Conservation (phyloP, 768 basidiomycete genomes). For the Auricularia sp. region DNA sequence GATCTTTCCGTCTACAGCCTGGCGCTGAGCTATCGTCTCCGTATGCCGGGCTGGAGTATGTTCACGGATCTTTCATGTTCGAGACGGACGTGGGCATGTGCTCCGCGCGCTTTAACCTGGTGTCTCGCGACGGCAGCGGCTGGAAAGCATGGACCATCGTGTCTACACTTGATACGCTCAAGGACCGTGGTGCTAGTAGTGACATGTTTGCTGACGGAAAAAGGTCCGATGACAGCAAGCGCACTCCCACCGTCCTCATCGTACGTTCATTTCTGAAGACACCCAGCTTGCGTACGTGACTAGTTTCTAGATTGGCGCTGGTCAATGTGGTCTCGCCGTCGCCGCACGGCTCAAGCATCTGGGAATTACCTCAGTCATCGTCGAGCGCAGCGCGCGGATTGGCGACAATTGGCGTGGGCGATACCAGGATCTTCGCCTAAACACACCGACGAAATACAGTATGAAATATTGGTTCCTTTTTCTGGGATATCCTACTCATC, state of each 20-base stretch:
- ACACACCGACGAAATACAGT: neutral
- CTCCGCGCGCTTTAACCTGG: neutral
- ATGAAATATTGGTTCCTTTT: neutral
- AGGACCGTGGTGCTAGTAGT: neutral
- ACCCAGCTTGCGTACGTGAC: too few species aligned
- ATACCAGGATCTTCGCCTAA: neutral
- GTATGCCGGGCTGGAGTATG: neutral
- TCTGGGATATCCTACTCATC: neutral
- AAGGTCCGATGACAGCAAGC: neutral
- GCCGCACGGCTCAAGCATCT: neutral
- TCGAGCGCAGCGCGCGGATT: neutral
- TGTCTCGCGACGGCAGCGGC: neutral
- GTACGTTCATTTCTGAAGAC: neutral
- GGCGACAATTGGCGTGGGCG: neutral
- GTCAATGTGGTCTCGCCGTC: neutral
- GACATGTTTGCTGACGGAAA: neutral
- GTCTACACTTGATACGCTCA: neutral
- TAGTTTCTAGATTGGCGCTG: neutral
- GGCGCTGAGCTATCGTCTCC: neutral
- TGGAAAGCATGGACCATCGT: neutral
- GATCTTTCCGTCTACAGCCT: neutral
- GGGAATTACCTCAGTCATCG: neutral
- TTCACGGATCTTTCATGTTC: neutral
- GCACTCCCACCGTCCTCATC: neutral
- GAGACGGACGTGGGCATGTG: neutral